Evolutionary conservation across 2,329 filamentous ascomycete species (phyloP).

Genomic region (Penicillium sp.): DNA sequence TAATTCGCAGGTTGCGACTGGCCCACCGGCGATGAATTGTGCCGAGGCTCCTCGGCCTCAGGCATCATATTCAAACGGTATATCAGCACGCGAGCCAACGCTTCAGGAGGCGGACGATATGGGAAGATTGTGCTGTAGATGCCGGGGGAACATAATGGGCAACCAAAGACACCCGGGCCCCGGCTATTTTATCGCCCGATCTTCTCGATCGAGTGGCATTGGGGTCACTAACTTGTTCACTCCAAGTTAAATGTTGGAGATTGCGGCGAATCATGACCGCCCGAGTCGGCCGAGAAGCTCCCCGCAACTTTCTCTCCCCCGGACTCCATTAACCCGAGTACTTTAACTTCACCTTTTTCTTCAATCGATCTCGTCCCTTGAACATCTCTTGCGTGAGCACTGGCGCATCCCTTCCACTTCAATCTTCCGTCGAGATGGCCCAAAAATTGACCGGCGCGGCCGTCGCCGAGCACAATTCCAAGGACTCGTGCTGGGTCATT

Average conservation of each 20-base stretch:
- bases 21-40: neutral
- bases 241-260: neutral
- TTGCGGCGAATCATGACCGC: neutral
- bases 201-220: neutral
- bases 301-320: slow-evolving; percentile 26
- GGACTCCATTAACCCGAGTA: slow-evolving; percentile 31
- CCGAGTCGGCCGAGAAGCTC: slow-evolving; percentile 30
- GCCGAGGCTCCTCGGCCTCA: neutral
- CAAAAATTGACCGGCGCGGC: slow-evolving; percentile 55
- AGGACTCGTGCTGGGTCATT: slow-evolving; percentile 89
- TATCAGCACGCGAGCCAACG: too few relatives aligned
- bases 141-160: neutral
- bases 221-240: neutral
- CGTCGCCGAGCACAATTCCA: slow-evolving; percentile 73
- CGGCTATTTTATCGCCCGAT: neutral
- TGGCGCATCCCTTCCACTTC: slow-evolving; percentile 3
- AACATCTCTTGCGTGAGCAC: neutral
- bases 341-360: slow-evolving; percentile 7
- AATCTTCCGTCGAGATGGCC: slow-evolving; percentile 22
- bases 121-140: neutral
- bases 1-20: neutral
- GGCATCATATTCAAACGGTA: neutral
- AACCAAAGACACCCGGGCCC: neutral
- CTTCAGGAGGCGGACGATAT: too few relatives aligned
- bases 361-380: neutral